A percentile compares a stretch with the other conserved stretches of the same genome.
These are phyloP conservation scores for Wickerhamomyces sp. DNA, from an alignment of 1,139 yeast species.

Conservation along the genomic window DNA sequence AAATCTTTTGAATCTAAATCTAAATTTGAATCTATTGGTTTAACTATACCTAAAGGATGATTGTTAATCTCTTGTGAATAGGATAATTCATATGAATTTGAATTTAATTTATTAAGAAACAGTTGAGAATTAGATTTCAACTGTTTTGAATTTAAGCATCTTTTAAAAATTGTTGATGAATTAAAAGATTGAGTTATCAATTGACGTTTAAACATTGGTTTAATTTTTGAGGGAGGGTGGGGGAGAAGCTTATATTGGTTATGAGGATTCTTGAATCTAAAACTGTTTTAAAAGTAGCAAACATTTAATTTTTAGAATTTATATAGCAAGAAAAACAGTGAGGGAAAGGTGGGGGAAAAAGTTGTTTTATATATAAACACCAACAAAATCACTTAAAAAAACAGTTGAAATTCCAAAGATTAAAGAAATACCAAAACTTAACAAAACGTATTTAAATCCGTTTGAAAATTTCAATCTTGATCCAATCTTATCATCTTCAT, in stretches of 20 bases:
- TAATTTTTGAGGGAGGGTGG: no score
- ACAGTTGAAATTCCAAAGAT: conserved; percentile 32
- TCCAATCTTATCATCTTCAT: conserved; percentile 17
- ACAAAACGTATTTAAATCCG: conserved; percentile 17
- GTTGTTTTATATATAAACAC: conserved; percentile 32
- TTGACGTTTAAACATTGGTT: no score
- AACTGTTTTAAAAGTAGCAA: no score
- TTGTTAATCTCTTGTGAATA: conserved; percentile 33
- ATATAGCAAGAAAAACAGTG: no score
- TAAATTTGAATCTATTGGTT: conserved; percentile 22
- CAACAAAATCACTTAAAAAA: conserved; percentile 32
- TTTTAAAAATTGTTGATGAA: background rate
- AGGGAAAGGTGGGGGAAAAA: no score
- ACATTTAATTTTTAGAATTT: no score
- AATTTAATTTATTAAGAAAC: conserved; percentile 7
- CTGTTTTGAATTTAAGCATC: background rate
- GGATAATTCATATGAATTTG: conserved; percentile 18
- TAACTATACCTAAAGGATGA: conserved; percentile 27
- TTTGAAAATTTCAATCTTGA: no score
- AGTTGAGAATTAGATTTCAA: conserved; percentile 9
- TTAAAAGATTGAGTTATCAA: background rate
- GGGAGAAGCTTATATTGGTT: no score
- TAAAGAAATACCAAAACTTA: conserved; percentile 26
- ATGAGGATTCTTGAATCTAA: no score
- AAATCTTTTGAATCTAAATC: conserved; percentile 1